A percentile compares a stretch with the other conserved stretches of the same genome.
phyloP scores from a whole-genome alignment of 1,284 basidiomycete genomes.

The Schizophyllum commune region DNA sequence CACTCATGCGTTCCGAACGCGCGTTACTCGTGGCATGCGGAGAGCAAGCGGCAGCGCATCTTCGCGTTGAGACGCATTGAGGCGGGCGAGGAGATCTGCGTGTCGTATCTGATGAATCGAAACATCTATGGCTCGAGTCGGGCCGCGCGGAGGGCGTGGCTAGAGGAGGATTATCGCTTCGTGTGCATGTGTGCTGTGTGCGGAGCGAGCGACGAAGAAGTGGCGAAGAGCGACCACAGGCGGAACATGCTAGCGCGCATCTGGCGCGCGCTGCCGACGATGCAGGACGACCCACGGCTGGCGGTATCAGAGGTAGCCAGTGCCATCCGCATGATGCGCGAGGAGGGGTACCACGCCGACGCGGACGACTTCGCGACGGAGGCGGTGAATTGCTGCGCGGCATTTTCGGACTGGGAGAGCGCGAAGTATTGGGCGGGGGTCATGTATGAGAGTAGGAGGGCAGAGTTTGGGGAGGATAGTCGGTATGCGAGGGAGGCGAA shows the following conservation, averaged over 20 bases:
- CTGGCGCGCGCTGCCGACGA: background rate
- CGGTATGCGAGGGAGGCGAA: background rate
- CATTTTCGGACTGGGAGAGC: slow-evolving; percentile 16
- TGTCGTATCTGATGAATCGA: slow-evolving; percentile 14
- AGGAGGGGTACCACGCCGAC: slow-evolving; percentile 13
- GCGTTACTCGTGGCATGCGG: slow-evolving; percentile 4
- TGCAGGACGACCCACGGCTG: too few species aligned
- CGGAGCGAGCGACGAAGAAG: slow-evolving; percentile 2
- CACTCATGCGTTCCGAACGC: slow-evolving; percentile 2
- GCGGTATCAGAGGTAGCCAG: slow-evolving; percentile 4
- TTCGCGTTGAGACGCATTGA: background rate
- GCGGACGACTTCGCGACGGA: slow-evolving; percentile 16
- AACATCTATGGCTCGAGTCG: slow-evolving; percentile 14
- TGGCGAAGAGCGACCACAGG: slow-evolving; percentile 9
- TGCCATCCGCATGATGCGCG: slow-evolving; percentile 8
- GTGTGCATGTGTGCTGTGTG: slow-evolving; percentile 14
- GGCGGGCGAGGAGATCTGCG: slow-evolving; percentile 5
- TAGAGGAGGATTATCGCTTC: slow-evolving; percentile 9
- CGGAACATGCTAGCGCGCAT: background rate
- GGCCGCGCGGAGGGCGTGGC: slow-evolving; percentile 5
- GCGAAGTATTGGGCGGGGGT: slow-evolving; percentile 14
- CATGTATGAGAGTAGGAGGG: slow-evolving; percentile 12
- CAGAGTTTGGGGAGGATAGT: slow-evolving; percentile 16
- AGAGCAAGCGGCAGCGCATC: background rate
- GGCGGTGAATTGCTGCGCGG: slow-evolving; percentile 12